Evolutionary conservation across 495 filamentous ascomycete genomes (phyloP).

Genomic region (Penicillium macrosclerotiorum): DNA sequence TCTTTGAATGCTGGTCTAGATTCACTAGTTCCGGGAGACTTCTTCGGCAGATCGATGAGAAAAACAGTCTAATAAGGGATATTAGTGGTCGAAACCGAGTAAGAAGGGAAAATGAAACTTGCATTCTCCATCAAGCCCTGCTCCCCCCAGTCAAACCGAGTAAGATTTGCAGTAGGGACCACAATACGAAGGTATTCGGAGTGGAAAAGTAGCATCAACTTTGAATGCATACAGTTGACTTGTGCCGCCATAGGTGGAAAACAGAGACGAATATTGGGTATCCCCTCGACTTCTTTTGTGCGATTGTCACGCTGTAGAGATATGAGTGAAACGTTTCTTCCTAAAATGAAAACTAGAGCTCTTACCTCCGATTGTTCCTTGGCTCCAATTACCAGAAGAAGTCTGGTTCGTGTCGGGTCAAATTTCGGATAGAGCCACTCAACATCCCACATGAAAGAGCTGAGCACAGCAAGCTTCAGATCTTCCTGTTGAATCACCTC

Average conservation of each 20-base stretch:
- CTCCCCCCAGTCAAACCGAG: conserved; percentile 85
- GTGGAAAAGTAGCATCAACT: conserved; percentile 80
- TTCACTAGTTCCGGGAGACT: conserved; percentile 21
- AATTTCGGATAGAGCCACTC: conserved; percentile 68
- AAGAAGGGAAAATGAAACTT: conserved; percentile 1
- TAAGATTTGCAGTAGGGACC: conserved; percentile 77
- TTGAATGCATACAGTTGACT: conserved; percentile 79
- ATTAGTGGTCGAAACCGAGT: not conserved
- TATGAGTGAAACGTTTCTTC: not conserved
- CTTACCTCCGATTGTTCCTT: conserved; percentile 55
- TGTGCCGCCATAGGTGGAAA: conserved; percentile 74
- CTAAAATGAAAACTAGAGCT: not conserved
- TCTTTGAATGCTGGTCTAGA: conserved; percentile 53
- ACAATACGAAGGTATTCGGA: conserved; percentile 66
- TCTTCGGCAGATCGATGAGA: conserved; percentile 76
- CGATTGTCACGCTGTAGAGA: conserved; percentile 1
- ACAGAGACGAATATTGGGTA: conserved; percentile 63
- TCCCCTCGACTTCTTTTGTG: conserved; percentile 46
- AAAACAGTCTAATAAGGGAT: conserved; percentile 59
- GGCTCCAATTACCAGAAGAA: conserved; percentile 69
- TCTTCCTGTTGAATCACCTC: conserved; percentile 76
- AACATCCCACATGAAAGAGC: conserved; percentile 83
- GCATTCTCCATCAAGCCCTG: conserved; percentile 76
- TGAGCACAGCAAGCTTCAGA: conserved; percentile 74
- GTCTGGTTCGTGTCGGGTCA: conserved; percentile 48